Base-by-base conservation (phyloP, 73 alveolate species). In the Paramecium sexaurelia region DNA sequence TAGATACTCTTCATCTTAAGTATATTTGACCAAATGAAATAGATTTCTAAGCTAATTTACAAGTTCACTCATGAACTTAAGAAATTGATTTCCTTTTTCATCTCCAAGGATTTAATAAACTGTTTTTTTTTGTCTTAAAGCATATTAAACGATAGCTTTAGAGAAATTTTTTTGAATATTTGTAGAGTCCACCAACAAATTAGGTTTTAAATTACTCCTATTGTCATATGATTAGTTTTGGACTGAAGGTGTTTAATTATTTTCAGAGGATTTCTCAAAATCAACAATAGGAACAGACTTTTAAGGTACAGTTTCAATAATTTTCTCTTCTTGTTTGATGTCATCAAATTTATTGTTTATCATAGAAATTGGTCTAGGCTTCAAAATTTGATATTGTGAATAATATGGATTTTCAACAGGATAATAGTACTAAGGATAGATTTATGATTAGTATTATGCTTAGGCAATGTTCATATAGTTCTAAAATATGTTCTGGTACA, bases 81-180 rank as follows among this genome's bases (percentile, higher is more conserved):
- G 40, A 39, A 78, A 78, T 40, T 71, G 32, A 39, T 39, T 39
- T 45, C 75, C 68, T 43, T 39, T 78, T 40, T 78, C 90, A 41
- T 78, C 75, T 41, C 90, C 90, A 11, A 78, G 73, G 8, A 78
- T 24, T 45, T 78, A 22, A 39, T n/a, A 39, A 43, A 78, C 47
- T 1, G 55, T 43, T 26, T 43, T 78, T 61, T 45, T 78, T 27
- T 78, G 68, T 29, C 73, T 37, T 22, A 39, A 33, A 33, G 73
- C 90, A 43, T 41, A 78, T 41, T 39, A 43, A 22, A 43, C 90
- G 0, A 78, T 78, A 24, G 90, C 90, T 43, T 78, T 78, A 10
- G 90, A 32, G 40, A 78, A 78, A 61, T 78, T 78, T 78, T 78
- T 78, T 17, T 78, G 36, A 6, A 78, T 40, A 45, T 78, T 78